phyloP scores from a whole-genome alignment of 108 stramenopile species.

The Skeletonema marinoi region DNA sequence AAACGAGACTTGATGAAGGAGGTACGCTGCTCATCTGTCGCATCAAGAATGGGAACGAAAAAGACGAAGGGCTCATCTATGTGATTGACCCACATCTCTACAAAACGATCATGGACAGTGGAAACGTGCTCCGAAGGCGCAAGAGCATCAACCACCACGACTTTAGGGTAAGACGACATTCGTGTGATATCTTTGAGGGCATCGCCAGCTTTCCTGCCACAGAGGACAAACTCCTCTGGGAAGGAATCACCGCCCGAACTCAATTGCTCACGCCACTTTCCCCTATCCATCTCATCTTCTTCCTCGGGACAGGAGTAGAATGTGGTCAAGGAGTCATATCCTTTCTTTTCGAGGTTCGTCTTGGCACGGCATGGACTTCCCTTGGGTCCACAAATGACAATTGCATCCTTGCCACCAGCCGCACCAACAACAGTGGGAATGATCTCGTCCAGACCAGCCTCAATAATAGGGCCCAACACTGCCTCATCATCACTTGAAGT shows the following conservation, averaged over 20 bases:
- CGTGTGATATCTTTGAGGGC: too few relatives aligned
- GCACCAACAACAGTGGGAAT: conserved; percentile 14
- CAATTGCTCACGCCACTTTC: conserved; percentile 37
- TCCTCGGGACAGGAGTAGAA: conserved; percentile 29
- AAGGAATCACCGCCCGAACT: conserved; percentile 6
- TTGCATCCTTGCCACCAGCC: conserved; percentile 4
- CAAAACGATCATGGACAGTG: conserved; percentile 10
- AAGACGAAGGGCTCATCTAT: conserved; percentile 25
- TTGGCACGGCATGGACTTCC: conserved; percentile 37
- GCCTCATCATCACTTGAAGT: conserved; percentile 35
- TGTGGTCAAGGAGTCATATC: conserved; percentile 22
- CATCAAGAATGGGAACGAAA: conserved; percentile 38
- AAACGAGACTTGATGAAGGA: conserved; percentile 39
- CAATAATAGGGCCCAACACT: conserved; percentile 24
- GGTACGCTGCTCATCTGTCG: conserved; percentile 18
- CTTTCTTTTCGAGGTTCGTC: conserved; percentile 26
- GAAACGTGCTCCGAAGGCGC: too few relatives aligned
- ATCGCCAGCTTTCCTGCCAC: too few relatives aligned
- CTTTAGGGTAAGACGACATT: too few relatives aligned
- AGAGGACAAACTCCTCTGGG: neutral
- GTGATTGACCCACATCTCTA: conserved; percentile 10
- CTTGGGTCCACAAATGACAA: conserved; percentile 27
- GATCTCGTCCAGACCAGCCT: conserved; percentile 37
- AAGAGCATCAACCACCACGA: too few relatives aligned
- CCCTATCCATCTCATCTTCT: conserved; percentile 21